Evolutionary conservation across 2,329 filamentous ascomycete genomes (phyloP).

Genomic region (Alternaria ventricosa): DNA sequence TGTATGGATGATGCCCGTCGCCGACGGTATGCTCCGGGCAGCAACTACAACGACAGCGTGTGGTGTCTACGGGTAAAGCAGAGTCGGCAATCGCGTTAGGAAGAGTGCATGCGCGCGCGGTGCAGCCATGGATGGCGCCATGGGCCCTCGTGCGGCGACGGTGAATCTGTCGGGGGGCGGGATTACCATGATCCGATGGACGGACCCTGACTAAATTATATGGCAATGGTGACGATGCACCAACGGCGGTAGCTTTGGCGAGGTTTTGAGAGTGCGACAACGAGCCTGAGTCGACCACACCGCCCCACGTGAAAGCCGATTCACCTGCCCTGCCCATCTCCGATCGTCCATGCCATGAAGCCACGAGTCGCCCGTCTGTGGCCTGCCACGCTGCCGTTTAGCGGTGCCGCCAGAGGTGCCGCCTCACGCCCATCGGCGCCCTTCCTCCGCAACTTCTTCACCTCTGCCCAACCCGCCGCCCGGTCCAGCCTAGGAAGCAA

Average conservation of each 20-base stretch:
- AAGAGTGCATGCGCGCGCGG: not conserved
- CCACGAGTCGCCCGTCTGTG: conserved; percentile 30
- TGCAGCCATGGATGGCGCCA: not conserved
- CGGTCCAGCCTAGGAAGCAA: conserved; percentile 9
- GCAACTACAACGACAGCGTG: not conserved
- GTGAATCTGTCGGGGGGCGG: not conserved
- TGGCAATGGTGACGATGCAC: conserved; percentile 8
- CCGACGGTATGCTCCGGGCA: not conserved
- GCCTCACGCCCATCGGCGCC: conserved; percentile 20
- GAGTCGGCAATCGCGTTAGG: not conserved
- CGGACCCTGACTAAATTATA: conserved; percentile 10
- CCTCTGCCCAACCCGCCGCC: conserved; percentile 21
- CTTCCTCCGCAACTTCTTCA: conserved; percentile 38
- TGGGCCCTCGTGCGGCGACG: not conserved
- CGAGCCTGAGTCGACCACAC: conserved; percentile 8
- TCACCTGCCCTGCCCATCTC: conserved; percentile 4
- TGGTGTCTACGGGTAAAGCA: not conserved
- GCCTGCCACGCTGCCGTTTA: conserved; percentile 33
- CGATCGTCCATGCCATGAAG: conserved; percentile 30
- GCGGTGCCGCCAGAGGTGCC: conserved; percentile 17
- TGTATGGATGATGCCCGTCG: conserved; percentile 3
- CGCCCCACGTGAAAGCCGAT: conserved; percentile 18
- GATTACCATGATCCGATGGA: conserved; percentile 2
- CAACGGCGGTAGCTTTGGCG: conserved; percentile 7
- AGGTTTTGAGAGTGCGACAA: conserved; percentile 12